Evolutionary conservation across 805 yeast genomes (phyloP).

Genomic region (Saturnispora serradocipensis): DNA sequence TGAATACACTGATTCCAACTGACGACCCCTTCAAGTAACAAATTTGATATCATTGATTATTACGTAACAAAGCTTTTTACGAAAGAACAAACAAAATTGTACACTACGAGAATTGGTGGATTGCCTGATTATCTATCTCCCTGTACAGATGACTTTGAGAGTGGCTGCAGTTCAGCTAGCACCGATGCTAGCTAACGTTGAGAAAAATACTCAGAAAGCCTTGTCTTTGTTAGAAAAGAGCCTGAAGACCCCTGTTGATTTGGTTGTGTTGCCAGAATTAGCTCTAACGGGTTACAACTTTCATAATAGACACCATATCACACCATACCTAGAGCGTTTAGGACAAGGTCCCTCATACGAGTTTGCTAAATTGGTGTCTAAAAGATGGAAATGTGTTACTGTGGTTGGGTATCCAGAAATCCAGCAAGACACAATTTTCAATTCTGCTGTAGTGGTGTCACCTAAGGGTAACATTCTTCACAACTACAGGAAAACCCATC

Average conservation of each 20-base stretch:
- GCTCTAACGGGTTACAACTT: conserved; percentile 83
- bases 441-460: conserved; percentile 59
- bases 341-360: conserved; percentile 34
- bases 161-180: conserved; percentile 64
- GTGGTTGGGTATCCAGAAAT: conserved; percentile 79
- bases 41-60: background rate
- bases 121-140: background rate
- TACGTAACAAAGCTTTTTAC: background rate
- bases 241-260: conserved; percentile 36
- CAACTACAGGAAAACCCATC: conserved; percentile 67
- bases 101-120: background rate
- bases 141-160: conserved; percentile 34
- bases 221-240: conserved; percentile 29
- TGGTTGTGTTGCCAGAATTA: conserved; percentile 75
- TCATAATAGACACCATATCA: conserved; percentile 34
- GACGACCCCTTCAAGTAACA: no score
- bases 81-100: background rate
- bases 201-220: conserved; percentile 44
- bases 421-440: conserved; percentile 37
- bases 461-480: conserved; percentile 49
- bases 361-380: conserved; percentile 51
- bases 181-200: conserved; percentile 52
- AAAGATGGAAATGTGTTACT: conserved; percentile 48
- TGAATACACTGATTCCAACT: no score
- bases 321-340: conserved; percentile 46